phyloP scores from a whole-genome alignment of 495 filamentous ascomycete species.

The Xylaria nigripes region DNA sequence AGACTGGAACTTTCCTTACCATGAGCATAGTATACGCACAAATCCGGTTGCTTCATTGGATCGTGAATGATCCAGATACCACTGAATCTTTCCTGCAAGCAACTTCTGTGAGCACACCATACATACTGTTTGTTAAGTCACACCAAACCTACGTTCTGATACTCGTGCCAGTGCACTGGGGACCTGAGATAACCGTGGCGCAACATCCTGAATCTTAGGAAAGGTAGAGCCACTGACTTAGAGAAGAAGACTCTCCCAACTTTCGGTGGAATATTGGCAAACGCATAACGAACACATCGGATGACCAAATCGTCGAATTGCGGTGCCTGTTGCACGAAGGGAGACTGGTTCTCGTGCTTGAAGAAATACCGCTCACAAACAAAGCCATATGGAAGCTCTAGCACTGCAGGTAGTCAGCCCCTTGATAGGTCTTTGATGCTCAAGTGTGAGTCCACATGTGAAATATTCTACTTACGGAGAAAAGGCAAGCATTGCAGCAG shows the following conservation, averaged over 20 bases:
- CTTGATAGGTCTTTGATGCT: neutral
- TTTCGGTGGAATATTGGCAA: conserved; percentile 55
- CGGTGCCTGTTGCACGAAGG: conserved; percentile 57
- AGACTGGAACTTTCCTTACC: conserved; percentile 35
- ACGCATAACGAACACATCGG: conserved; percentile 67
- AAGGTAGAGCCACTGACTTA: conserved; percentile 61
- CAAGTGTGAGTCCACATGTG: neutral
- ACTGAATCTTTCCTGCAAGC: conserved; percentile 30
- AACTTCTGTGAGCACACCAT: conserved; percentile 1
- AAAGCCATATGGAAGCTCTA: conserved; percentile 49
- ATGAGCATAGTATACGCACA: conserved; percentile 67
- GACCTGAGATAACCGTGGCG: conserved; percentile 55
- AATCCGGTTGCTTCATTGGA: conserved; percentile 47
- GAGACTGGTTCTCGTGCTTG: conserved; percentile 33
- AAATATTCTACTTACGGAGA: conserved; percentile 36
- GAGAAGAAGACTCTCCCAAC: conserved; percentile 69
- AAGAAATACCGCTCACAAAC: conserved; percentile 50
- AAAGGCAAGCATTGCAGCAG: conserved; percentile 58
- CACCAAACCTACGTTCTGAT: conserved; percentile 36
- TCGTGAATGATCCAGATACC: conserved; percentile 57
- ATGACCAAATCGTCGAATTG: conserved; percentile 67
- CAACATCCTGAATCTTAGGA: conserved; percentile 63
- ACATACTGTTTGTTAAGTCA: neutral
- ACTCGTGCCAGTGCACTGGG: conserved; percentile 56
- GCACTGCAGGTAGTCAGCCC: conserved; percentile 31